Base-by-base conservation (phyloP, 2,329 filamentous ascomycete genomes). In the Didymella lethalis region DNA sequence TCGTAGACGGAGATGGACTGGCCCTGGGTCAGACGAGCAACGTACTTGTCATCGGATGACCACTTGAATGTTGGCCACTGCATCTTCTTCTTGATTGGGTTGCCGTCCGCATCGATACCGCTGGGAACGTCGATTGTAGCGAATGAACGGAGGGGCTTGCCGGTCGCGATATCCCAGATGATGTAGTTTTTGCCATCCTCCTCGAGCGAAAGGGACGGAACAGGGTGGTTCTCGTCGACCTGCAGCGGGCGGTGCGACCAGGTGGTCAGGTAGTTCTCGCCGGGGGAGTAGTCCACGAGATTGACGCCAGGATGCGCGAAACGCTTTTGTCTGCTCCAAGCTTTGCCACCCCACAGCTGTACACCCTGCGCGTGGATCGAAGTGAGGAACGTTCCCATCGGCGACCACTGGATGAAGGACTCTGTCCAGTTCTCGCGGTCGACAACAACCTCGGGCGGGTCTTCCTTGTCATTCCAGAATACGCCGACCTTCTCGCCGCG, bases 21-120 rank as follows among this genome's bases (percentile, higher is more conserved):
- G 66, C 90, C 91, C 65, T 92, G 93, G 62, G 88, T 92, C 83
- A 98, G 88, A 63, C 95, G 89, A 23, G 95, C 95, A 62, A 98
- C 93, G 77, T 97, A 99, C 79, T 96, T 95, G 81, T 97, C 93
- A 75, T 99, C 95, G 3, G 95, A 84, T 29, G 95, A 98, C 95
- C 95, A 99, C 83, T 99, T 99, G 88, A 99, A 99, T 2, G 94
- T 93, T 25, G 95, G 95, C 95, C 95, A 99, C 75, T 95, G 91
- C 70, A 96, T 88, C 86, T 97, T 97, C 79, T 93, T 92, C 84
- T 96, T 96, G 65, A 86, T 81, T 29, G 86, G 85, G 61, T 87
- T 83, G 61, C 86, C 87, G 36, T 88, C 86, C 36, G 83, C 83
- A 55, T 88, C 88, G 48, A 78, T 80, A 48, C 86, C 83, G 65